Evolutionary conservation across 139 green algal species (phyloP).

Genomic region (Coccomyxa sp.): DNA sequence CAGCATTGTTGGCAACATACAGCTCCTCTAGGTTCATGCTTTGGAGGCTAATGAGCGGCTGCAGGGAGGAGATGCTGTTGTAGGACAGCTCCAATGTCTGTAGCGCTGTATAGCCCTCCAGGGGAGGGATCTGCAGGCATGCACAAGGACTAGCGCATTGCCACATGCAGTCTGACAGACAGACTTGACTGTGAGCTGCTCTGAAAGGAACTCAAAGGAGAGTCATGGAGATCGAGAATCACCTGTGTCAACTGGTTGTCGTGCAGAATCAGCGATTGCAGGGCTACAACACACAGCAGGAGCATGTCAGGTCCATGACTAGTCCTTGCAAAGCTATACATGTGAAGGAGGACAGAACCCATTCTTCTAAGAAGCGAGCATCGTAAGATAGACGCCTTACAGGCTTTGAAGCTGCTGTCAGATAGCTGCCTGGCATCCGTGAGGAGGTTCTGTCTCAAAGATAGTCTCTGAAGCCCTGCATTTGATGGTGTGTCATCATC

Average conservation of each 20-base stretch:
- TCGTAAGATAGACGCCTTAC: constrained; percentile 2
- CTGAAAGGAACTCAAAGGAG: background rate
- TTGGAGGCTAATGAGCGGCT: constrained; percentile 41
- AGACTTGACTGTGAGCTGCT: background rate
- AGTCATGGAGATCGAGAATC: background rate
- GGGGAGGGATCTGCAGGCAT: constrained; percentile 50
- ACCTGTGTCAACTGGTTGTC: constrained; percentile 79
- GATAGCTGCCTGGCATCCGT: constrained; percentile 23
- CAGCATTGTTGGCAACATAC: constrained; percentile 85
- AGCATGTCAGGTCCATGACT: background rate
- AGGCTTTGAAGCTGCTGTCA: constrained; percentile 20
- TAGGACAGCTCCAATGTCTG: constrained; percentile 80
- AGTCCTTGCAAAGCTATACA: background rate
- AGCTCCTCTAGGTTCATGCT: constrained; percentile 60
- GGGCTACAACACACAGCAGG: constrained; percentile 1
- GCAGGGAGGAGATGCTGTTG: constrained; percentile 76
- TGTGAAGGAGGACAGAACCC: constrained; percentile 3
- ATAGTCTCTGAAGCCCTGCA: constrained; percentile 66
- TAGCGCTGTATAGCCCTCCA: constrained; percentile 52
- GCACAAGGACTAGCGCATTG: background rate
- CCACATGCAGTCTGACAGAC: background rate
- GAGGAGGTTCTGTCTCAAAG: constrained; percentile 84
- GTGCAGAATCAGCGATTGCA: constrained; percentile 73
- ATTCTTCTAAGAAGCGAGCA: background rate
- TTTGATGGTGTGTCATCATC: background rate